Percentiles rank a stretch among this genome's conserved stretches.
These are phyloP conservation scores for Pisolithus tinctorius DNA, from an alignment of 768 basidiomycete genomes.

Conservation along the genomic window DNA sequence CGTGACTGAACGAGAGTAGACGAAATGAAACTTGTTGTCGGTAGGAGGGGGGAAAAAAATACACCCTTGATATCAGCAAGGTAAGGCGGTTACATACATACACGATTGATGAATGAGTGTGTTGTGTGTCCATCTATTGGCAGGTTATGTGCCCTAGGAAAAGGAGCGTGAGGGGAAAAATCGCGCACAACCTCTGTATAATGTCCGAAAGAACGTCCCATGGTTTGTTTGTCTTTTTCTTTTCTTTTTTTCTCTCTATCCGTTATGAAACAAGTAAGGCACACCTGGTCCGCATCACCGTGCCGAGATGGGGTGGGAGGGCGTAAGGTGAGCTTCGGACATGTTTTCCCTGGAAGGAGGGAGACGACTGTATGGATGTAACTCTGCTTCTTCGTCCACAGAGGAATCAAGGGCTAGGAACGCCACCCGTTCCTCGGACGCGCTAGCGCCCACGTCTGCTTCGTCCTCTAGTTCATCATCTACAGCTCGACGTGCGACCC, in stretches of 20 bases:
- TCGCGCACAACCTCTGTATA: neutral
- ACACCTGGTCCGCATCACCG: constrained; percentile 4
- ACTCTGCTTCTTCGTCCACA: constrained; percentile 15
- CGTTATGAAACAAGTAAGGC: constrained; percentile 9
- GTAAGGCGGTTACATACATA: neutral
- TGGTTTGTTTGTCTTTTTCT: constrained; percentile 10
- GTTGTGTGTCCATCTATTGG: neutral
- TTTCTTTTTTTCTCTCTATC: constrained; percentile 13
- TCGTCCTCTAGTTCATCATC: constrained; percentile 49
- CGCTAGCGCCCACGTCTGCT: constrained; percentile 18
- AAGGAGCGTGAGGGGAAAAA: neutral
- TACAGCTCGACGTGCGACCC: constrained; percentile 68
- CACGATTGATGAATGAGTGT: neutral
- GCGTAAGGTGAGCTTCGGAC: constrained; percentile 40
- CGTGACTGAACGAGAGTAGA: neutral
- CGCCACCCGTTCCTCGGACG: constrained; percentile 42
- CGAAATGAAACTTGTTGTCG: neutral
- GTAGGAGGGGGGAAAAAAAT: neutral
- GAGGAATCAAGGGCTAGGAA: constrained; percentile 33
- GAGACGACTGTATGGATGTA: constrained; percentile 14
- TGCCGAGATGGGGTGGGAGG: constrained; percentile 13
- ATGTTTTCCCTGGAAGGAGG: constrained; percentile 26
- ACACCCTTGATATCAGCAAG: neutral
- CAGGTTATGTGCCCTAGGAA: neutral
- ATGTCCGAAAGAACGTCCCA: constrained; percentile 2